Percentiles rank a stretch among this genome's conserved stretches.
These are phyloP conservation scores for Suhomyces anneliseae DNA, from an alignment of 1,139 yeast genomes.

Conservation along the genomic window DNA sequence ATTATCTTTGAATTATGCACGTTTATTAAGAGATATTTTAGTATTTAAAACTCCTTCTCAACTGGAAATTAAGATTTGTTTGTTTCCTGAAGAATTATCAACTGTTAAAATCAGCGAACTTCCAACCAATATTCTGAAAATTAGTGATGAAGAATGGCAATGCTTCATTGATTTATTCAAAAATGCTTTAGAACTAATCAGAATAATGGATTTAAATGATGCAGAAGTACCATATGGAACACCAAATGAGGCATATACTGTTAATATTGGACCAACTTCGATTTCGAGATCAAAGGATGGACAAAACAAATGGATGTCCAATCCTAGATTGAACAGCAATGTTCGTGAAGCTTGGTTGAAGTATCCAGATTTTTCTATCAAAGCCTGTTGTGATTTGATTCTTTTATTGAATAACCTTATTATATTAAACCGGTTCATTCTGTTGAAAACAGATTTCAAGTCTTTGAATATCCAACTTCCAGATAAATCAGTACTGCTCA, in stretches of 20 bases:
- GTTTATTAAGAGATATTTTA: constrained; percentile 1
- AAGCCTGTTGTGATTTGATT: constrained; percentile 25
- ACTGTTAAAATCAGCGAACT: background rate
- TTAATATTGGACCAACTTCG: constrained; percentile 9
- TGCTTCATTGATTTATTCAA: constrained; percentile 18
- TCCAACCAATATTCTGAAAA: background rate
- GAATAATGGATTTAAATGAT: constrained; percentile 28
- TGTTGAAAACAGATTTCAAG: constrained; percentile 3
- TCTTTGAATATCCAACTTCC: constrained; percentile 3
- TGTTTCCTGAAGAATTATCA: constrained; percentile 1
- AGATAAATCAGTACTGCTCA: constrained; percentile 1
- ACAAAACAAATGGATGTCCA: constrained; percentile 43
- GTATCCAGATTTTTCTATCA: constrained; percentile 31
- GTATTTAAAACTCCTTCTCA: background rate
- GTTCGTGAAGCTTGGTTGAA: constrained; percentile 45
- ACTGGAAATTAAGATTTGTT: background rate
- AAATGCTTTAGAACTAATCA: constrained; percentile 15
- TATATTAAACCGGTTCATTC: constrained; percentile 19
- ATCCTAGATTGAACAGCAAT: constrained; percentile 28
- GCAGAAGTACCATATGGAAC: background rate
- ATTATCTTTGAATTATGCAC: constrained; percentile 1
- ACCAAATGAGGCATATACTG: background rate
- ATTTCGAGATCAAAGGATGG: background rate
- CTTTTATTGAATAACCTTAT: constrained; percentile 30
- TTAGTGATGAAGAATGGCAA: constrained; percentile 14